Base-by-base conservation (phyloP, 2,329 filamentous ascomycete species). In the Juglanconis sp. region DNA sequence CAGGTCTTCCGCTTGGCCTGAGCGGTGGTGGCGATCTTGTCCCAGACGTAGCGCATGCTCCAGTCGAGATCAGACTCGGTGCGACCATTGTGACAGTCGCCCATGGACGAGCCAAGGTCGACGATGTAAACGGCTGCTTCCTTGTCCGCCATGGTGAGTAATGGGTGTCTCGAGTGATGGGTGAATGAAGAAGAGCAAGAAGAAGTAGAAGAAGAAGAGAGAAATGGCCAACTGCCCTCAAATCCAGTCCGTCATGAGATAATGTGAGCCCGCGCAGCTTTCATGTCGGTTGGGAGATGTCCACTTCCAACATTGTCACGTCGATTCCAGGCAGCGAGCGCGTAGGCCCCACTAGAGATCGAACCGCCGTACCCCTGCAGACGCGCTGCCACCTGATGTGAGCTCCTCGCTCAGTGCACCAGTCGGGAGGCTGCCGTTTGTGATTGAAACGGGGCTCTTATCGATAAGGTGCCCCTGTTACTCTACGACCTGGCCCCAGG, bases 51-150 rank as follows among this genome's bases (percentile, higher is more conserved):
- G 64, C 86, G 86, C 86, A 98, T 87, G 52, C 87, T 85, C 86
- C 89, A 99, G 63, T 97, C 91, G 17, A 99, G 83, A 72, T 98
- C 90, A 3, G 89, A 89, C 72, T 94, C 85, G 24, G 79, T 72
- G 66, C 95, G 87, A 32, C 89, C 91, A 76, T 85, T 81, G 67
- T 86, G 84, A 67, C 80, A 83, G 70, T 89, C 80, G 60, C 82
- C 88, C 90, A 96, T 97, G n/a, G 93, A 90, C 69, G 78, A 80
- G 60, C 92, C 93, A 31, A 97, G 80, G 76, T 99, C 95, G 63
- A 99, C 77, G 67, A 99, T 89, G 74, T 95, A 99, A 48, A 98
- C 85, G 0, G 89, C 95, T 8, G 92, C 92, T 78, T 98, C 92
- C 73, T 99, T 99, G 64, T 90, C 87, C 10, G 92, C 89, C 94